These are phyloP conservation scores for Nidula niveotomentosa DNA, from an alignment of 1,284 basidiomycete genomes.

Conservation along the genomic window DNA sequence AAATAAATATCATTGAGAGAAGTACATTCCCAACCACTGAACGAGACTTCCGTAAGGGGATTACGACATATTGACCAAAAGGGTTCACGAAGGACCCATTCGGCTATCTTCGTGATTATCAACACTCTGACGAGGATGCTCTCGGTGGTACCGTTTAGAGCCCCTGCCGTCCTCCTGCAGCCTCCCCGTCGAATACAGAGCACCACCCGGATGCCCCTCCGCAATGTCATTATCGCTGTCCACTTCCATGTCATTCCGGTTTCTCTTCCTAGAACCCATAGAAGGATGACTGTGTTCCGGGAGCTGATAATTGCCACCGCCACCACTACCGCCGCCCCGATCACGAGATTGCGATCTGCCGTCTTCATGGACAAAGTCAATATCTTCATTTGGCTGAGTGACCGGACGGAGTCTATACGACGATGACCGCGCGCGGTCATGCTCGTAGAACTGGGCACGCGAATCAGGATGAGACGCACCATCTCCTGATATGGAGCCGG, in stretches of 20 bases:
- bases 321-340: conserved; percentile 17
- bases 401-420: conserved; percentile 43
- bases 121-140: conserved; percentile 33
- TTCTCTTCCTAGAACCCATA: conserved; percentile 50
- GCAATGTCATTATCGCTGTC: conserved; percentile 44
- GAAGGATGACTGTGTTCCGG: conserved; percentile 27
- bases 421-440: conserved; percentile 34
- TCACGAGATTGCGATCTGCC: conserved; percentile 34
- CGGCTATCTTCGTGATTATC: conserved; percentile 43
- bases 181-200: conserved; percentile 20
- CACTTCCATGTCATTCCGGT: conserved; percentile 61
- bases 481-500: conserved; percentile 46
- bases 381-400: conserved; percentile 41
- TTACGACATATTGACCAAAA: conserved; percentile 1
- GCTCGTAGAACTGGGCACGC: conserved; percentile 43
- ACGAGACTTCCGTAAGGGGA: not conserved
- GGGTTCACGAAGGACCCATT: conserved; percentile 32
- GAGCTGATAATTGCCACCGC: conserved; percentile 24
- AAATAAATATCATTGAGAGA: conserved; percentile 13
- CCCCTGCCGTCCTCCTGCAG: conserved; percentile 44
- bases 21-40: conserved; percentile 2
- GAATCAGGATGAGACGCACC: conserved; percentile 47
- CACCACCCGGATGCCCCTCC: conserved; percentile 22
- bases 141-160: conserved; percentile 55
- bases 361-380: conserved; percentile 50